phyloP scores from a whole-genome alignment of 1,284 basidiomycete genomes.

The Puccinia horiana region DNA sequence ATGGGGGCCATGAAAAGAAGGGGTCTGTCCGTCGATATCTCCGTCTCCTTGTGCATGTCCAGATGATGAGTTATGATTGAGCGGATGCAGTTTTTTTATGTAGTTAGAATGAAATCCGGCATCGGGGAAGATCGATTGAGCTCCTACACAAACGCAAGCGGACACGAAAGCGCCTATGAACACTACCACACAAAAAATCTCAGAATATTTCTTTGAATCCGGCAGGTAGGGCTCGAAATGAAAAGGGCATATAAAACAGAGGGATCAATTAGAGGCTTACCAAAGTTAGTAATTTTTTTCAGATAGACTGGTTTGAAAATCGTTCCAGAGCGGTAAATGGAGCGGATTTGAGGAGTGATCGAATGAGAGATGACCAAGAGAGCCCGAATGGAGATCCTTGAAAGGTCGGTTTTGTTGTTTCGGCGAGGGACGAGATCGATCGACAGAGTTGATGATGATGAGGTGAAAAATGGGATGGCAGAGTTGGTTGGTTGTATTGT shows the following conservation, averaged over 20 bases:
- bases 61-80: neutral
- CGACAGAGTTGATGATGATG: neutral
- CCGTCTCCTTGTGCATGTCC: neutral
- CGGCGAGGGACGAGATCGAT: neutral
- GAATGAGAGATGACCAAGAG: neutral
- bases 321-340: neutral
- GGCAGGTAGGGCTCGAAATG: neutral
- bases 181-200: conserved; percentile 8
- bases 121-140: conserved; percentile 29
- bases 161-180: conserved; percentile 31
- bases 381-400: neutral
- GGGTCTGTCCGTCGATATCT: neutral
- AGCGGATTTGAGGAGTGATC: neutral
- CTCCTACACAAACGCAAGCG: conserved; percentile 33
- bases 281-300: neutral
- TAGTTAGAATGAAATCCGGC: conserved; percentile 32
- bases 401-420: neutral
- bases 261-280: no score
- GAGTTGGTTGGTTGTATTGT: neutral
- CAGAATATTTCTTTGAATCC: neutral
- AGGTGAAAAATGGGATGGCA: neutral
- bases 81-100: neutral
- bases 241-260: neutral
- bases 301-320: conserved; percentile 3
- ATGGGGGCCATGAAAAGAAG: neutral